Evolutionary conservation across 495 filamentous ascomycete genomes (phyloP).

Genomic region (Penicillium cataractarum): DNA sequence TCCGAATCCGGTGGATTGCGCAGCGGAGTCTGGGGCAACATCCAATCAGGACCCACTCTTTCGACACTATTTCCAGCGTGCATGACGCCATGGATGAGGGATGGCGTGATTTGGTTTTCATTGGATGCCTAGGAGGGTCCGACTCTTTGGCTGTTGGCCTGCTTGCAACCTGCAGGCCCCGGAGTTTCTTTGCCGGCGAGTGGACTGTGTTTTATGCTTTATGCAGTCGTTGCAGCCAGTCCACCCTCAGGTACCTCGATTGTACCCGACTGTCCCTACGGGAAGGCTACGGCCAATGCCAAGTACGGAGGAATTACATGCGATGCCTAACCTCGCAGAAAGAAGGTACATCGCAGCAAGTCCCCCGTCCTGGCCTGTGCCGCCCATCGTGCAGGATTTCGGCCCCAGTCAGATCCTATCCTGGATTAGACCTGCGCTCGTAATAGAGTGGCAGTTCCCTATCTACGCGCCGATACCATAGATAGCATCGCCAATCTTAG

Average conservation of each 20-base stretch:
- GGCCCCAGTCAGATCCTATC: slow-evolving; percentile 8
- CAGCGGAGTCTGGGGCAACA: slow-evolving; percentile 31
- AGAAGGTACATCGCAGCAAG: not conserved
- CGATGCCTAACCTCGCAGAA: not conserved
- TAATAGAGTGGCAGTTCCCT: no score
- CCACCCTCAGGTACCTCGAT: not conserved
- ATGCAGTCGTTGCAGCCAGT: not conserved
- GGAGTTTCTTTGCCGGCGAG: slow-evolving; percentile 22
- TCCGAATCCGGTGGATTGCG: slow-evolving; percentile 31
- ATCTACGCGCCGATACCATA: slow-evolving; percentile 4
- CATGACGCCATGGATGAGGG: slow-evolving; percentile 43
- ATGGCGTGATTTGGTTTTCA: slow-evolving; percentile 39
- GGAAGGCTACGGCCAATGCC: no score
- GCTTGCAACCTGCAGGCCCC: slow-evolving; percentile 32
- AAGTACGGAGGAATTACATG: slow-evolving; percentile 2
- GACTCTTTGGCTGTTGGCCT: no score
- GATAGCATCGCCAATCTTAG: slow-evolving; percentile 11
- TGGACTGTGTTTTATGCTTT: slow-evolving; percentile 15
- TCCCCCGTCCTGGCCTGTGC: slow-evolving; percentile 1
- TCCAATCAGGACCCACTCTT: slow-evolving; percentile 32
- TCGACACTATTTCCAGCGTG: slow-evolving; percentile 40
- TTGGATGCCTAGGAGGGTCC: not conserved
- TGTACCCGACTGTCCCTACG: not conserved
- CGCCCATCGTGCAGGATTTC: slow-evolving; percentile 6
- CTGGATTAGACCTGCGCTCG: not conserved